Base-by-base conservation (phyloP, 2,329 filamentous ascomycete genomes). In the Pestalotiopsis fici region DNA sequence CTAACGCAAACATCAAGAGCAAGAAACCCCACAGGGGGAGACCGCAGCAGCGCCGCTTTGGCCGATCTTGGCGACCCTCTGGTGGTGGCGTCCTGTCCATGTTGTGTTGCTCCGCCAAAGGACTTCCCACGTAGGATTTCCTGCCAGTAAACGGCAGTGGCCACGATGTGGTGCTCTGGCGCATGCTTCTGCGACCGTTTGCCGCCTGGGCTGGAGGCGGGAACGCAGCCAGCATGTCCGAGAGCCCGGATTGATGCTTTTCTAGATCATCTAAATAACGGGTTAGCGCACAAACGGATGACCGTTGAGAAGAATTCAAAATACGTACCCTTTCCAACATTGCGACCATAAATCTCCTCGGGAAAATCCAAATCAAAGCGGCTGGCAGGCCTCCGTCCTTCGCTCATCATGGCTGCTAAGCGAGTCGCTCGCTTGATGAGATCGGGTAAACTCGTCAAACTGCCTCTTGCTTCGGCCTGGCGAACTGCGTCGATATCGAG, bases 381-480 rank as follows among this genome's bases (percentile, higher is more conserved):
- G 73, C 89, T 91, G 25, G 83, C 87, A 31, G 89, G 89, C 71
- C 89, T 82, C 70, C 83, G 91, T 13, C 95, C 95, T 71, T 90
- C 90, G 74, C 98, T 95, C 67, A 99, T 90, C 79, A 97, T 94
- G 0, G 93, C 89, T 18, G 95, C 95, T 47, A 98, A 83, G 71
- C 89, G 90, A 0, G 95, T 98, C 12, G 96, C 96, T 72, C 96
- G 89, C 74, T 90, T 87, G 72, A 99, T 98, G 68, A 99, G 83
- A 77, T 98, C 96, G 0, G 95, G 92, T 68, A 99, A 83, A 79
- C 95, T 98, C 1, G 96, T 98, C 70, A 97, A 84, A 77, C 95
- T 98, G 3, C 94, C 95, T 74, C 96, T 89, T 1, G 91, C 88
- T 78, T 98, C 94, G 18, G 93, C 93, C 64, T 91, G 90, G 71